Evolutionary conservation across 2,329 filamentous ascomycete species (phyloP), one percentile per base, ranked within the genome.

Genomic region (Dissoconium aciculare): DNA sequence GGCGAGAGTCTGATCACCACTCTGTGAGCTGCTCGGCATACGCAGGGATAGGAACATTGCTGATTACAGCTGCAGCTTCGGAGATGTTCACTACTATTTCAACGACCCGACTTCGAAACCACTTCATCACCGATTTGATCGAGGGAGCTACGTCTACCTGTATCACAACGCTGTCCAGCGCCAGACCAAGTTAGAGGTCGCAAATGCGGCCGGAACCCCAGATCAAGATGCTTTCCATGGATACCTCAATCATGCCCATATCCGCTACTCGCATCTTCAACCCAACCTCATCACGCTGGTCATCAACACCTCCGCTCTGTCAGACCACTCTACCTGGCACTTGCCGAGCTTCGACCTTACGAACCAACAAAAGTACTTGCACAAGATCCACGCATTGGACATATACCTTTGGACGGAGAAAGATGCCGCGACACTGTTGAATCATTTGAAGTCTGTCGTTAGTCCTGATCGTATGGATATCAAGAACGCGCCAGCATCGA

Each of bases 211-310:
- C 5, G 79, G 79, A 31, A 76, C 71, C 3, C 69, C 78, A 1
- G 67, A 78, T n/a, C 79, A 85, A 50, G 79, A 85, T 59, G 78
- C 78, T 8, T 82, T 85, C 50, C 69, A 73, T 42, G 80, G 80
- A 49, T 72, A 71, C 47, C 58, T 85, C 40, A 35, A 41, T 16
- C 36, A 41, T 15, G 67, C 74, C 9, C 65, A 64, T 39, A 59
- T 85, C 14, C 63, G 65, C 32, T 83, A 83, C 52, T 78, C 75
- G 4, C 77, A 82, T 60, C 77, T 74, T 45, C 78, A 85, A 40
- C 71, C 74, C 33, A 79, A 69, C 45, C 60, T 80, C 37, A 73
- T 83, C 41, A 78, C 70, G 6, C 57, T 85, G 40, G 68, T 63
- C 3, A 67, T 82, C 25, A 69, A 76, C 36, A 46, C 46, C 57